A percentile compares a stretch with the other conserved stretches of the same genome.
Conservation (phyloP, 2,329 filamentous ascomycete genomes). For the Cryoendolithus antarcticus region DNA sequence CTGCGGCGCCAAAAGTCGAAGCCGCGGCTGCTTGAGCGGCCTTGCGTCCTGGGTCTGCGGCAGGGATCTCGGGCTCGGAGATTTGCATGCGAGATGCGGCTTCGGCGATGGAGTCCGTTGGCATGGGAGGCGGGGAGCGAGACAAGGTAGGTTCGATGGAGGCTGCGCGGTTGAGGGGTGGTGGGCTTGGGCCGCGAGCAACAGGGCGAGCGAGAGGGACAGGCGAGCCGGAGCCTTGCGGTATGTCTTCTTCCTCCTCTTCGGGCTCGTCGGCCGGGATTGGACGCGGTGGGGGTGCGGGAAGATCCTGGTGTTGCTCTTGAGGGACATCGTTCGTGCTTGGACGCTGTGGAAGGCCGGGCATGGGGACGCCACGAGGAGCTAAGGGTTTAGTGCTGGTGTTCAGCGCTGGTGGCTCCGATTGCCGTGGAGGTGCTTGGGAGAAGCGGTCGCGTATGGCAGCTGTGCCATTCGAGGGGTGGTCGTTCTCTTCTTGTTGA, state of each 20-base stretch:
- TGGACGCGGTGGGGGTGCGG: constrained; percentile 29
- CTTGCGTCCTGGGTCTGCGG: constrained; percentile 42
- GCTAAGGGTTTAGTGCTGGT: constrained; percentile 53
- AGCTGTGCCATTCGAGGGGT: constrained; percentile 52
- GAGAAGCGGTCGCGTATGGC: constrained; percentile 75
- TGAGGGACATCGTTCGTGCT: constrained; percentile 39
- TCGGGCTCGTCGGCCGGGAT: constrained; percentile 20
- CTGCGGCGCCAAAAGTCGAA: constrained; percentile 32
- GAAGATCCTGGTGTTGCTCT: constrained; percentile 38
- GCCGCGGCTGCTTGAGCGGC: constrained; percentile 35
- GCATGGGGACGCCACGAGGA: constrained; percentile 58
- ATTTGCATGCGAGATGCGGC: constrained; percentile 53
- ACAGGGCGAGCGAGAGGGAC: constrained; percentile 81
- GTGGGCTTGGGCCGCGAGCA: constrained; percentile 44
- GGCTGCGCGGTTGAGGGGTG: constrained; percentile 39
- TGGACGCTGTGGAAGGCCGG: constrained; percentile 56
- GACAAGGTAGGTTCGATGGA: constrained; percentile 28
- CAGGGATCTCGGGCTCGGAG: constrained; percentile 50
- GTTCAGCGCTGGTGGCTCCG: constrained; percentile 37
- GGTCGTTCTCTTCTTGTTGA: constrained; percentile 36
- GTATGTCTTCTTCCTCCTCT: constrained; percentile 26
- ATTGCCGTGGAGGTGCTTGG: constrained; percentile 39
- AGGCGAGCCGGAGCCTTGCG: constrained; percentile 51
- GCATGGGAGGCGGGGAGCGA: constrained; percentile 42
- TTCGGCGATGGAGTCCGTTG: constrained; percentile 49